Percentiles rank a stretch among this genome's conserved stretches.
These are phyloP conservation scores for Endocladia muricata DNA, from an alignment of 31 red algal species.

Conservation along the genomic window DNA sequence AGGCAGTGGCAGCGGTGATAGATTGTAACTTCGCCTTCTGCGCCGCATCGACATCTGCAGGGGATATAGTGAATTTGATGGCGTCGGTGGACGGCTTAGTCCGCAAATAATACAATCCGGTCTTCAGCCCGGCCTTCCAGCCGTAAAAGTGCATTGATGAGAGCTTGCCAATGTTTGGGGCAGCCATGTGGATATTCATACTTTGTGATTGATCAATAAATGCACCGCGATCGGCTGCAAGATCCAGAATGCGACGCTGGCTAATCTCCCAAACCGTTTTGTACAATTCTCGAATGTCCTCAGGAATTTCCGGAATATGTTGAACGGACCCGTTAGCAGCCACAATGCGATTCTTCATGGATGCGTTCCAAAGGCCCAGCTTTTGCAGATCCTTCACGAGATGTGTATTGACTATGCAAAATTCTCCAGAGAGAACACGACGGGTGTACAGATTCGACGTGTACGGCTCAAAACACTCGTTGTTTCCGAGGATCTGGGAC, in stretches of 20 bases:
- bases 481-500: conserved; percentile 93
- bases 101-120: conserved; percentile 94
- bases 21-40: conserved; percentile 20
- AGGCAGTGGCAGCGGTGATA: neutral
- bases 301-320: conserved; percentile 80
- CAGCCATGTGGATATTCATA: conserved; percentile 89
- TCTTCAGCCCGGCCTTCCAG: conserved; percentile 94
- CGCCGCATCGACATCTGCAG: conserved; percentile 45
- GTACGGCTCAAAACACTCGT: conserved; percentile 96
- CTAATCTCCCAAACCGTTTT: conserved; percentile 98
- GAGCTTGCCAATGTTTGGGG: conserved; percentile 88
- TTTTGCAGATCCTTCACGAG: conserved; percentile 90
- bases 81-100: conserved; percentile 90
- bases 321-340: conserved; percentile 84
- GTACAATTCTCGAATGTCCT: conserved; percentile 75
- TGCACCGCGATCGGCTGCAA: conserved; percentile 95
- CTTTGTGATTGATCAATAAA: conserved; percentile 95
- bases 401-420: conserved; percentile 90
- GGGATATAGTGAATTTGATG: conserved; percentile 94
- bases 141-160: conserved; percentile 99
- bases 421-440: conserved; percentile 89
- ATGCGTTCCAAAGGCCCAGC: conserved; percentile 84
- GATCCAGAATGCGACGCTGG: conserved; percentile 83
- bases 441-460: conserved; percentile 92
- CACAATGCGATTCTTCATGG: conserved; percentile 89